Conservation (phyloP, 2,329 filamentous ascomycete species). For the Exophiala xenobiotica region DNA sequence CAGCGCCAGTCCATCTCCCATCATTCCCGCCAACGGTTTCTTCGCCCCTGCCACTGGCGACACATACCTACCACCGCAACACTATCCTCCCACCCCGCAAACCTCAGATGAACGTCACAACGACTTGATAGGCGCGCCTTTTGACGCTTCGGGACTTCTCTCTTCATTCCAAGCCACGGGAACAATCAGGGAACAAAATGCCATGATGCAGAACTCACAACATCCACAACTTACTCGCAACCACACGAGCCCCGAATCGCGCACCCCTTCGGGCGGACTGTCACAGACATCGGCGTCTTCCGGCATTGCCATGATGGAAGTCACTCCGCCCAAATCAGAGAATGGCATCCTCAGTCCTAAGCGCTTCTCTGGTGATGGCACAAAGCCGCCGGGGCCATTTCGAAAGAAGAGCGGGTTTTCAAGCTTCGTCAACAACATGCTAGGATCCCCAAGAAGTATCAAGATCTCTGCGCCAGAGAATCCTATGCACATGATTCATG, state of each 20-base stretch:
- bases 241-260: slow-evolving; percentile 56
- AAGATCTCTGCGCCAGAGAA: slow-evolving; percentile 98
- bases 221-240: slow-evolving; percentile 47
- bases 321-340: slow-evolving; percentile 44
- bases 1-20: slow-evolving; percentile 42
- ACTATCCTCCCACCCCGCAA: slow-evolving; percentile 34
- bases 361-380: slow-evolving; percentile 49
- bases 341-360: slow-evolving; percentile 64
- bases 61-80: slow-evolving; percentile 39
- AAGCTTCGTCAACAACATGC: slow-evolving; percentile 78
- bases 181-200: slow-evolving; percentile 24
- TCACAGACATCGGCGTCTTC: slow-evolving; percentile 53
- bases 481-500: slow-evolving; percentile 95
- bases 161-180: slow-evolving; percentile 23
- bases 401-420: slow-evolving; percentile 89
- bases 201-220: slow-evolving; percentile 37
- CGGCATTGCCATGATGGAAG: slow-evolving; percentile 54
- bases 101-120: slow-evolving; percentile 35
- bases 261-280: slow-evolving; percentile 60
- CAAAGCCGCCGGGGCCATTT: slow-evolving; percentile 41
- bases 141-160: slow-evolving; percentile 46
- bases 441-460: slow-evolving; percentile 83
- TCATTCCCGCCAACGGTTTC: slow-evolving; percentile 35
- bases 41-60: slow-evolving; percentile 36
- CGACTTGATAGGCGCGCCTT: slow-evolving; percentile 46